Conservation (phyloP, 768 basidiomycete species). For the Leccinellum rugosiceps region DNA sequence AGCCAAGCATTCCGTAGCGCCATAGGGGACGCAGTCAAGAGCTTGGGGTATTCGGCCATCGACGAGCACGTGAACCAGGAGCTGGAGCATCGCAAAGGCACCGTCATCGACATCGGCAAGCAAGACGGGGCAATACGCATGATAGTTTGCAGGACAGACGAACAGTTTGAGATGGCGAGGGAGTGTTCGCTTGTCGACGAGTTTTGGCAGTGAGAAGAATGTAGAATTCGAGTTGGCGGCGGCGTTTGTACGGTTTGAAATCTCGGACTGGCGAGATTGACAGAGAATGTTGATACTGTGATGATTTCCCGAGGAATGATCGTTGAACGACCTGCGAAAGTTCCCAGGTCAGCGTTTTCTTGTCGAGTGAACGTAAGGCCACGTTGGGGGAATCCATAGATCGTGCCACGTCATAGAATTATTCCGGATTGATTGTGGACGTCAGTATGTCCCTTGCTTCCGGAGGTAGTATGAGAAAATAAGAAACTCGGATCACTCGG, state of each 20-base stretch:
- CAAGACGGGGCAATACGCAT: conserved; percentile 33
- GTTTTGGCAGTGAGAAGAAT: conserved; percentile 15
- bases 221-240: background rate
- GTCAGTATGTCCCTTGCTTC: background rate
- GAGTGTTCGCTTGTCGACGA: conserved; percentile 29
- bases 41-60: conserved; percentile 54
- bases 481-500: background rate
- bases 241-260: background rate
- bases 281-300: background rate
- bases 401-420: background rate
- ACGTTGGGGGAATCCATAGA: background rate
- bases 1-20: conserved; percentile 57
- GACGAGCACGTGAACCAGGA: conserved; percentile 45
- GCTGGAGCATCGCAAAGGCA: conserved; percentile 35
- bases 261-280: background rate
- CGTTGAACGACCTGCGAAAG: background rate
- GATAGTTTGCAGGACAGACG: conserved; percentile 65
- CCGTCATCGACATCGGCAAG: conserved; percentile 47
- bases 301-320: background rate
- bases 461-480: background rate
- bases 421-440: background rate
- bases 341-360: background rate
- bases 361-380: background rate
- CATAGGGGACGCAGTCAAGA: conserved; percentile 50
- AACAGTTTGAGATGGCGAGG: conserved; percentile 53